Base-by-base conservation (phyloP, 1,284 basidiomycete genomes). In the Agaricales sp. region DNA sequence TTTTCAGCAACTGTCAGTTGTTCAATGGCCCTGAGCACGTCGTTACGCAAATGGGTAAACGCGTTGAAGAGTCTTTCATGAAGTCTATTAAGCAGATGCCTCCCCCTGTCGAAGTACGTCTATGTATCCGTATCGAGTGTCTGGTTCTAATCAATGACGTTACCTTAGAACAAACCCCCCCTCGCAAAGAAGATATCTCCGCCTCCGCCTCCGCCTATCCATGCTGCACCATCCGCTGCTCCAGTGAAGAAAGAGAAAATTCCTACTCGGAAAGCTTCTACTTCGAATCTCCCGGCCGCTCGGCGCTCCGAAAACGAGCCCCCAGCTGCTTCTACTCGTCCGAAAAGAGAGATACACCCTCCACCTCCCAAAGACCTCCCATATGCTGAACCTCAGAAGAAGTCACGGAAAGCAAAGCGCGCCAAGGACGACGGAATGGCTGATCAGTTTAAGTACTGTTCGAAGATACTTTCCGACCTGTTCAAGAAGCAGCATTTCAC, bases 281-380 rank as follows among this genome's bases (percentile, higher is more conserved):
- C 81, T 0, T 80, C 84, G n/a, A n/a, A 8, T 35, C 30, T 35
- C 30, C 30, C 87, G 46, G 78, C 80, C 48, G 87, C 89, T 57
- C 77, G 86, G 41, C 83, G 87, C 22, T n/a, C n/a, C n/a, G n/a
- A n/a, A n/a, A 83, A 85, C 13, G 72, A 70, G 13, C 66, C 71
- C 30, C 73, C 71, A 43, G 68, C 78, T 53, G 68, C 67, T 22
- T 67, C 72, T 35, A 76, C 79, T n/a, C 81, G 95, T 18, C 95
- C 95, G 0, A 97, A 97, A 69, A 88, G 95, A 48, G 95, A 98
- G 65, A 94, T 97, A 37, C 93, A 97, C 59, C 92, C 94, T 11
- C 94, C 94, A 16, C 84, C 92, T 13, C 84, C 92, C 0, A 93
- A 92, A 65, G 95, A 98, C 58, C 68, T 96, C 18, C 80, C 87